Conservation (phyloP, 371 early-diverging fungal genomes). For the Thermomucor indicae-seudaticae region DNA sequence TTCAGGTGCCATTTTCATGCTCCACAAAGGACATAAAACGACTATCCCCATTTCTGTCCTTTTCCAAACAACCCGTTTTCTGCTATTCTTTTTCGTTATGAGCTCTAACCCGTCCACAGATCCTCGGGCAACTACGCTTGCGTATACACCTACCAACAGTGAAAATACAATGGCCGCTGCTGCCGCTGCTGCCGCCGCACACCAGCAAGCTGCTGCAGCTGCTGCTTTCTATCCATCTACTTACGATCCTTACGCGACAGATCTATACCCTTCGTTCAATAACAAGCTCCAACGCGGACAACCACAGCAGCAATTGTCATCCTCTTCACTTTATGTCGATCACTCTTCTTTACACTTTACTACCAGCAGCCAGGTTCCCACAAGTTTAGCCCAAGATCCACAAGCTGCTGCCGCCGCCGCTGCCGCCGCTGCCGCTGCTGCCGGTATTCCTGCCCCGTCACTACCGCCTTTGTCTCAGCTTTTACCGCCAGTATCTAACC, state of each 20-base stretch:
- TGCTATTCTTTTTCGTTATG: no score
- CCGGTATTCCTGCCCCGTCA: slow-evolving; percentile 19
- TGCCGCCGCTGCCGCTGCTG: slow-evolving; percentile 25
- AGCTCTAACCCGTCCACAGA: neutral
- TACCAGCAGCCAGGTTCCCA: no score
- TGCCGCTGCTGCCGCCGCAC: neutral
- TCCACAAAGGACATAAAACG: no score
- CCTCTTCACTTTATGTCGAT: neutral
- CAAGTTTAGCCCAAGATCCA: no score
- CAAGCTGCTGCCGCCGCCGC: slow-evolving; percentile 15
- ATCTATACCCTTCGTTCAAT: neutral
- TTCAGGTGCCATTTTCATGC: no score
- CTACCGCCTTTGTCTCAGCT: slow-evolving; percentile 44
- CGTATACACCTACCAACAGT: neutral
- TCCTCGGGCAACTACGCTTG: neutral
- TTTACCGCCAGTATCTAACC: slow-evolving; percentile 16
- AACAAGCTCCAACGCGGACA: no score
- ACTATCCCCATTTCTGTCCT: no score
- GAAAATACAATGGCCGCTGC: neutral
- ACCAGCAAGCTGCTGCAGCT: neutral
- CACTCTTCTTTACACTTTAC: neutral
- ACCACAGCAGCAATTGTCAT: no score
- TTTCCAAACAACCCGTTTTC: no score
- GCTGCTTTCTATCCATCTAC: neutral
- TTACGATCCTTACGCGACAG: neutral